A percentile compares a stretch with the other conserved stretches of the same genome.
Conservation (phyloP, 75 land plant species). For the Sequoia sempervirens region DNA sequence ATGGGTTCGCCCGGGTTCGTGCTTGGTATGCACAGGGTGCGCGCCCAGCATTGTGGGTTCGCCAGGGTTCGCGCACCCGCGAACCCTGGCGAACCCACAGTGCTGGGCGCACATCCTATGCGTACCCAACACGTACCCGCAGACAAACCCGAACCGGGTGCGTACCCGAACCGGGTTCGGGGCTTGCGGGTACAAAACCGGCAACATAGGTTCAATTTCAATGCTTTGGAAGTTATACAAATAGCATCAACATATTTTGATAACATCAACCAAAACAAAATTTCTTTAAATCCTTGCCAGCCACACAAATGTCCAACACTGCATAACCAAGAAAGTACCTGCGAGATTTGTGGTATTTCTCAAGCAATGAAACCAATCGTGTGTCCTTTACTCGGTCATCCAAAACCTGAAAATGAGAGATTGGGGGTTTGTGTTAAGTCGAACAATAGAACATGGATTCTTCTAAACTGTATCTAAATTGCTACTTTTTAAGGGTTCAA, state of each 20-base stretch:
- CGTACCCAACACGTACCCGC: too few species aligned
- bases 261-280: not conserved
- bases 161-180: too few species aligned
- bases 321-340: constrained; percentile 17
- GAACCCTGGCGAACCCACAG: too few species aligned
- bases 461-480: not conserved
- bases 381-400: constrained; percentile 59
- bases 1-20: too few species aligned
- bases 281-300: not conserved
- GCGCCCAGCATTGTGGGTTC: too few species aligned
- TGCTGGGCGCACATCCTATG: too few species aligned
- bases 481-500: not conserved
- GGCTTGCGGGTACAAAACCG: too few species aligned
- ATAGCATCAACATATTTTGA: not conserved
- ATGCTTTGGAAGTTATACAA: not conserved
- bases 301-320: not conserved
- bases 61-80: too few species aligned
- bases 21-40: too few species aligned
- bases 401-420: constrained; percentile 42
- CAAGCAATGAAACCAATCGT: constrained; percentile 54
- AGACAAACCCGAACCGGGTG: too few species aligned
- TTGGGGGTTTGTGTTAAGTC: not conserved
- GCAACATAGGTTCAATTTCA: not conserved
- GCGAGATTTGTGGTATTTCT: constrained; percentile 66
- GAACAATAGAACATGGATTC: not conserved